Conservation (phyloP, 2,329 filamentous ascomycete genomes). For the Zarea fungicola region DNA sequence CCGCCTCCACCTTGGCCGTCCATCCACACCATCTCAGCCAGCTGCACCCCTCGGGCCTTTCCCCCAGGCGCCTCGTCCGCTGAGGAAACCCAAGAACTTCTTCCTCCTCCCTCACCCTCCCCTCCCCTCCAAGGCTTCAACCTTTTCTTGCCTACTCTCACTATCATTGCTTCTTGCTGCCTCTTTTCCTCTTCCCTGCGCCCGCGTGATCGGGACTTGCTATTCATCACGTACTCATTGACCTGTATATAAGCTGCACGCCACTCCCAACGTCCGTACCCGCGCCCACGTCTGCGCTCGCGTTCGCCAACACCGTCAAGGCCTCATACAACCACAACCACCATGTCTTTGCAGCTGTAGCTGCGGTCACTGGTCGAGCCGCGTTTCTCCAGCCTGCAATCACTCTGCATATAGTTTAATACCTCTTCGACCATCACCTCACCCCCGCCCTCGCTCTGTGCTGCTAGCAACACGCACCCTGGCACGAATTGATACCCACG, state of each 20-base stretch:
- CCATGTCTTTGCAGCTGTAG: conserved; percentile 3
- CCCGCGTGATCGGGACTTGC: background rate
- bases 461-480: background rate
- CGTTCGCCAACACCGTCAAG: too few species aligned
- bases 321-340: background rate
- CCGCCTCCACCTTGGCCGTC: background rate
- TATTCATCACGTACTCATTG: background rate
- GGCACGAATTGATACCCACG: background rate
- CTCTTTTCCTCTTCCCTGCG: background rate
- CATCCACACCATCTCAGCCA: background rate
- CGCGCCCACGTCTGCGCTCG: background rate
- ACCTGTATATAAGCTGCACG: conserved; percentile 10
- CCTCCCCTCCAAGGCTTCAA: background rate
- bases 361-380: conserved; percentile 4
- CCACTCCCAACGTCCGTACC: conserved; percentile 16
- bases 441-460: background rate
- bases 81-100: background rate
- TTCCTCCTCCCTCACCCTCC: background rate
- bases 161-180: conserved; percentile 1
- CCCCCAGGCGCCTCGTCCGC: background rate
- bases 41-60: background rate
- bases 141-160: background rate
- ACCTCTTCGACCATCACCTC: background rate
- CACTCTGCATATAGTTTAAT: background rate
- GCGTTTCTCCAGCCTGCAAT: background rate